phyloP scores from a whole-genome alignment of 352 stramenopile genomes.

The Phytopythium helicoides region DNA sequence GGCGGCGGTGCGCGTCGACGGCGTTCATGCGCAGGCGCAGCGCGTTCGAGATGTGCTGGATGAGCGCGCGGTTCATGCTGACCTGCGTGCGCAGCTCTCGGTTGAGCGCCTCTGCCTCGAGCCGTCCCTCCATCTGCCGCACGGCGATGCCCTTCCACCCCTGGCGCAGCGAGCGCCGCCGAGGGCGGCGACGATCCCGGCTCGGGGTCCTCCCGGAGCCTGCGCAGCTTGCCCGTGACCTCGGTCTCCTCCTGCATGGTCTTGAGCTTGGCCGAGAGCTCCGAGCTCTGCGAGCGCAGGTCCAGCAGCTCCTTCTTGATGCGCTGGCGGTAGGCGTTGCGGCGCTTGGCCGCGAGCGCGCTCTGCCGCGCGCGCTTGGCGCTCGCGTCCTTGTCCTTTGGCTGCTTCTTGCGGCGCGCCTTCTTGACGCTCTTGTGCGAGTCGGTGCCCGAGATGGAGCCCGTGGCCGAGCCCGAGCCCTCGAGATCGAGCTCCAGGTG shows the following conservation, averaged over 20 bases:
- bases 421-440: background rate
- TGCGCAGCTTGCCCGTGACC: conserved; percentile 11
- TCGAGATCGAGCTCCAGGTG: conserved; percentile 5
- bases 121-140: conserved; percentile 20
- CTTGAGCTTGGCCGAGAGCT: conserved; percentile 24
- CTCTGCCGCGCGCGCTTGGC: conserved; percentile 8
- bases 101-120: conserved; percentile 22
- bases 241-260: conserved; percentile 16
- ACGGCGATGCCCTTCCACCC: conserved; percentile 31
- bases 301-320: conserved; percentile 34
- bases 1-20: conserved; percentile 11
- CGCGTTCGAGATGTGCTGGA: conserved; percentile 21
- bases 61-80: conserved; percentile 19
- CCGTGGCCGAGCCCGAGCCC: background rate
- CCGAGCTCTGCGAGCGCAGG: conserved; percentile 20
- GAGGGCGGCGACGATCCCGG: background rate
- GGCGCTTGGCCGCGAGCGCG: conserved; percentile 16
- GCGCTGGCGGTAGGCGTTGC: conserved; percentile 30
- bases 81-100: conserved; percentile 19
- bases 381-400: background rate
- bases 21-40: conserved; percentile 16
- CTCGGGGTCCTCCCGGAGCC: background rate
- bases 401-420: conserved; percentile 1
- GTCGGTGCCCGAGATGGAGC: background rate
- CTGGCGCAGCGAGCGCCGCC: conserved; percentile 12